These are phyloP conservation scores for Ceratocystis papillata DNA, from an alignment of 2,329 filamentous ascomycete genomes.

Conservation along the genomic window DNA sequence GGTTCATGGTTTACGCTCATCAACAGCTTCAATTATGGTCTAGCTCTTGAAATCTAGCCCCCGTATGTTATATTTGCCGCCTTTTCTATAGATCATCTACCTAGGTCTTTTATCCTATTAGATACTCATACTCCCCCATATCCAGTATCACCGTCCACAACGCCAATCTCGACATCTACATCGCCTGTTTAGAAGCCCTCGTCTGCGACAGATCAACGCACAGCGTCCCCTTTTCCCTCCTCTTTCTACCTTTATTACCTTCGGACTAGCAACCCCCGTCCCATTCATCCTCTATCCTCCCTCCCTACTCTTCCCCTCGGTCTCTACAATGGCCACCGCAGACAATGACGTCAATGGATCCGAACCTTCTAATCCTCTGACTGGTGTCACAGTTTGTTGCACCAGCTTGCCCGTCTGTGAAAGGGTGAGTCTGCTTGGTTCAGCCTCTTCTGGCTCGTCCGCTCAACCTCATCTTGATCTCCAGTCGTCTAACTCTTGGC, in stretches of 20 bases:
- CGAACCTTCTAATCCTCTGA: constrained; percentile 45
- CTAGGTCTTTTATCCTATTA: background rate
- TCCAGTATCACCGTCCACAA: background rate
- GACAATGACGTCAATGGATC: constrained; percentile 16
- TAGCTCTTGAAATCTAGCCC: background rate
- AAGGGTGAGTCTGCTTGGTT: constrained; percentile 42
- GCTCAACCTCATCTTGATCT: constrained; percentile 21
- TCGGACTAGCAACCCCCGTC: background rate
- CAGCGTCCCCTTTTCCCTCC: background rate
- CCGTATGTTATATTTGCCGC: background rate
- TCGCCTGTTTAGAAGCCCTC: background rate
- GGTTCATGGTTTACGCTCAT: background rate
- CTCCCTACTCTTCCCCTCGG: background rate
- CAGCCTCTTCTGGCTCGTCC: background rate
- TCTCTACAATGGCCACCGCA: background rate
- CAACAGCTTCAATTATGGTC: background rate
- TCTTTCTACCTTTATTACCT: background rate
- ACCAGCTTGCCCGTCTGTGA: constrained; percentile 72
- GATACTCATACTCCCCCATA: no score
- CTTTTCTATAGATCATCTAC: background rate
- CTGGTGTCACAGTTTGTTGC: constrained; percentile 71
- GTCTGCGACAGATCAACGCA: background rate
- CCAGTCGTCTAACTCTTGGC: constrained; percentile 19
- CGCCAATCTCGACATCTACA: background rate
- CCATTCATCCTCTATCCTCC: background rate